Evolutionary conservation across 768 basidiomycete species (phyloP).

Genomic region (Lactarius vividus): DNA sequence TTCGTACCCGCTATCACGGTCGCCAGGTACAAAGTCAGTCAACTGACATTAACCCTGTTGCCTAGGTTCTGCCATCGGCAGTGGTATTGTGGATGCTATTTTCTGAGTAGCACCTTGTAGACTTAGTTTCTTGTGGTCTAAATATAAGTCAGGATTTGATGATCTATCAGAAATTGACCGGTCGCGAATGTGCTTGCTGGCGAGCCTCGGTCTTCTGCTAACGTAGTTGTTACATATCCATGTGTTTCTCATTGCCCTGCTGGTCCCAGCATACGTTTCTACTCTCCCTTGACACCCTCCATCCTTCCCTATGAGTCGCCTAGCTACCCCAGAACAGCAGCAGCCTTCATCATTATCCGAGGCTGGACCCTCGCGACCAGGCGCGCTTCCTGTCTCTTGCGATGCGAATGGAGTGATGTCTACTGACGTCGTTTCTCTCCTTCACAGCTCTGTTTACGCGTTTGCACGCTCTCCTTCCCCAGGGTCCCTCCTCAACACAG

Average conservation of each 20-base stretch:
- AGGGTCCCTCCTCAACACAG: slow-evolving; percentile 29
- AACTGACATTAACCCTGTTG: slow-evolving; percentile 4
- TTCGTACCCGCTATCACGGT: slow-evolving; percentile 33
- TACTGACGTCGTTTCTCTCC: slow-evolving; percentile 6
- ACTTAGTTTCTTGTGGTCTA: background rate
- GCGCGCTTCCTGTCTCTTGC: slow-evolving; percentile 13
- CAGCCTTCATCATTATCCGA: slow-evolving; percentile 4
- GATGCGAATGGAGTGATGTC: background rate
- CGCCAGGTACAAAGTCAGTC: background rate
- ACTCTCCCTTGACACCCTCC: background rate
- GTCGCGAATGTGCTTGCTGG: background rate
- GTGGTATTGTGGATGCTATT: slow-evolving; percentile 48
- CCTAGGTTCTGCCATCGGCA: slow-evolving; percentile 50
- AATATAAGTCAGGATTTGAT: background rate
- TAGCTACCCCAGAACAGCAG: background rate
- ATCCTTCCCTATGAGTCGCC: slow-evolving; percentile 4
- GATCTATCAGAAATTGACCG: background rate
- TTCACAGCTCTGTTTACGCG: slow-evolving; percentile 42
- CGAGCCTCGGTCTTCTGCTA: background rate
- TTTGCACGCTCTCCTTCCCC: slow-evolving; percentile 51
- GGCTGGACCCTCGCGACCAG: slow-evolving; percentile 23
- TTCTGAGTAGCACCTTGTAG: slow-evolving; percentile 35
- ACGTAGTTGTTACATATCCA: slow-evolving; percentile 11
- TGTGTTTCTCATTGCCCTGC: slow-evolving; percentile 11
- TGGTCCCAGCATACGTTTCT: background rate